Percentiles rank a stretch among this genome's conserved stretches.
These are phyloP conservation scores for Didymella lethalis DNA, from an alignment of 2,329 filamentous ascomycete genomes.

Conservation along the genomic window DNA sequence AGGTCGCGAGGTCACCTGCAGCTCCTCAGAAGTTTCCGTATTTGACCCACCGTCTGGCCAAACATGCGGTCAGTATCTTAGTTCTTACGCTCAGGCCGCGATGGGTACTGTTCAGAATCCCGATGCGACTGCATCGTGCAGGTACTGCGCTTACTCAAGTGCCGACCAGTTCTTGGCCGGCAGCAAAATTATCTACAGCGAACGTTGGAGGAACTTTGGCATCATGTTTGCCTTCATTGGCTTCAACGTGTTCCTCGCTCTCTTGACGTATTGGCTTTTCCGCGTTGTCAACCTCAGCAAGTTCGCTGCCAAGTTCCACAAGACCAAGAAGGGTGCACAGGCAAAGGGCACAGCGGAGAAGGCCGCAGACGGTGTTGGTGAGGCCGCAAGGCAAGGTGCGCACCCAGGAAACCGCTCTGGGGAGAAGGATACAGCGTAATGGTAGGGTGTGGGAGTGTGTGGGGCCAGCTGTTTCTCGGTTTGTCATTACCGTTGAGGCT, in stretches of 20 bases:
- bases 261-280: conserved; percentile 65
- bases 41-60: conserved; percentile 53
- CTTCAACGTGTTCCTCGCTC: conserved; percentile 68
- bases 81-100: conserved; percentile 46
- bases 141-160: conserved; percentile 57
- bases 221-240: conserved; percentile 71
- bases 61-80: conserved; percentile 57
- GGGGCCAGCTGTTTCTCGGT: conserved; percentile 5
- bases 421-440: conserved; percentile 27
- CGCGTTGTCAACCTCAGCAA: conserved; percentile 39
- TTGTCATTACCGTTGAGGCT: conserved; percentile 11
- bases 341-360: conserved; percentile 26
- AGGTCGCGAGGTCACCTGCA: conserved; percentile 58
- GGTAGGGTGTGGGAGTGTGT: conserved; percentile 3
- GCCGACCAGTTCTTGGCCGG: conserved; percentile 59
- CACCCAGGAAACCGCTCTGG: conserved; percentile 30
- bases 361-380: conserved; percentile 18
- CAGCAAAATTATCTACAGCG: conserved; percentile 54
- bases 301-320: conserved; percentile 25
- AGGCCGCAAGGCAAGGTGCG: conserved; percentile 28
- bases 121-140: conserved; percentile 56
- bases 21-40: conserved; percentile 51
- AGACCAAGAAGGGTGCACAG: conserved; percentile 32
- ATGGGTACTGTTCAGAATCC: conserved; percentile 56
- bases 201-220: conserved; percentile 74